These are phyloP conservation scores for Rhodomyrtus psidioides DNA, from an alignment of 441 rosid genomes.

Conservation along the genomic window DNA sequence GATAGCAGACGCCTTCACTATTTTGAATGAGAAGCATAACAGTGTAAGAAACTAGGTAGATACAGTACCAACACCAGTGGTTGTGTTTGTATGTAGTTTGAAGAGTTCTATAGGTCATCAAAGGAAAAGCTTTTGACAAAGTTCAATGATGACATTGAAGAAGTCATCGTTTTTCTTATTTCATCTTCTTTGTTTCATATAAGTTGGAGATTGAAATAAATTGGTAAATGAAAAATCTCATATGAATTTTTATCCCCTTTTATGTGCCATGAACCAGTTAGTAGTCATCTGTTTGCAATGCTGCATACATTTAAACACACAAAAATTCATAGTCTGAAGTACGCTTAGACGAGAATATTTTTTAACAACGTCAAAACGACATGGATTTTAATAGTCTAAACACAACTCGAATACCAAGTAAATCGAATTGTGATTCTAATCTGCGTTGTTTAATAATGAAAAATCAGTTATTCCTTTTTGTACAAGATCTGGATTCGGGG, in stretches of 20 bases:
- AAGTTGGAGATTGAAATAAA: background rate
- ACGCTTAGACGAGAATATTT: background rate
- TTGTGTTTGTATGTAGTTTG: background rate
- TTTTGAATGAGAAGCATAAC: background rate
- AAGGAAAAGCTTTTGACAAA: background rate
- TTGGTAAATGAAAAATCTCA: background rate
- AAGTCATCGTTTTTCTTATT: background rate
- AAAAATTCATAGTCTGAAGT: background rate
- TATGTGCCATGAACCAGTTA: background rate
- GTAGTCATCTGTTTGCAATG: background rate
- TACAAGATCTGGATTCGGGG: background rate
- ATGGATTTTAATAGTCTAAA: background rate
- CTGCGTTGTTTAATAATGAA: rapidly evolving
- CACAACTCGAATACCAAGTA: background rate
- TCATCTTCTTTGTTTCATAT: background rate
- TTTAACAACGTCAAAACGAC: rapidly evolving
- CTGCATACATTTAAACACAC: too few species aligned
- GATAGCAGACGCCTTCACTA: conserved; percentile 40
- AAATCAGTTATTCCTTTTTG: background rate
- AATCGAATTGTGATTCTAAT: background rate
- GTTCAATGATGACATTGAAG: background rate
- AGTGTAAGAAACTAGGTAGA: background rate
- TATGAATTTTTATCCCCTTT: background rate
- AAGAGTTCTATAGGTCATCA: background rate
- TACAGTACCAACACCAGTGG: background rate